Evolutionary conservation across 768 basidiomycete genomes (phyloP).

Genomic region (Pilatotrama ljubarskyi): DNA sequence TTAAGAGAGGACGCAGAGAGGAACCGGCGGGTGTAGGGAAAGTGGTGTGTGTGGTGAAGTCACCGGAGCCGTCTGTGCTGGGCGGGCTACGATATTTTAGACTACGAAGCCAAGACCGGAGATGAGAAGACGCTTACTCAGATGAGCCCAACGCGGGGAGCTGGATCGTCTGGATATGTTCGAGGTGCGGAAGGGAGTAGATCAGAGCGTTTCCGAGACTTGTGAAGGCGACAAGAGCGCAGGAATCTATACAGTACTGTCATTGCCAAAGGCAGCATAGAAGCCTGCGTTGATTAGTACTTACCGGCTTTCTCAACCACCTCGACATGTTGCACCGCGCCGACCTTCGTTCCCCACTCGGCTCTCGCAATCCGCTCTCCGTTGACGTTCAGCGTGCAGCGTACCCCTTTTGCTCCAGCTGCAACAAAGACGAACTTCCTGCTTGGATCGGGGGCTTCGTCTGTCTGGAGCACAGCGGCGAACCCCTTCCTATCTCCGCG

Average conservation of each 20-base stretch:
- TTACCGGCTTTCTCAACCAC: conserved; percentile 65
- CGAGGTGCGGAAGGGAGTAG: conserved; percentile 66
- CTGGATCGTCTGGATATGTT: conserved; percentile 47
- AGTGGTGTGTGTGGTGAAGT: conserved; percentile 48
- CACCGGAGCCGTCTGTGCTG: conserved; percentile 51
- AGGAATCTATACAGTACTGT: conserved; percentile 36
- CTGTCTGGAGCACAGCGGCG: conserved; percentile 32
- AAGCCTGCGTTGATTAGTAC: too few species aligned
- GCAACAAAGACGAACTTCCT: conserved; percentile 43
- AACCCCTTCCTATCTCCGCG: conserved; percentile 47
- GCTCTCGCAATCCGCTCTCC: conserved; percentile 67
- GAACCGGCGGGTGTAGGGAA: conserved; percentile 28
- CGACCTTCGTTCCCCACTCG: conserved; percentile 60
- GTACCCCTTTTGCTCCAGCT: conserved; percentile 59
- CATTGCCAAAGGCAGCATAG: conserved; percentile 18
- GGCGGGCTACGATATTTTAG: conserved; percentile 32
- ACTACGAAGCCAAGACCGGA: background rate
- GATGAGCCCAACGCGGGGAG: conserved; percentile 21
- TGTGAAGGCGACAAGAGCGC: conserved; percentile 53
- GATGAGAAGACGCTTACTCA: conserved; percentile 17
- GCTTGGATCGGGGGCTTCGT: conserved; percentile 25
- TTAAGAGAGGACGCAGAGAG: conserved; percentile 1
- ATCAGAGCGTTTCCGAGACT: conserved; percentile 48
- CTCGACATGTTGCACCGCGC: conserved; percentile 49
- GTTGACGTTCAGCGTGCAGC: conserved; percentile 55